Percentiles rank a stretch among this genome's conserved stretches.
phyloP scores from a whole-genome alignment of 2,329 filamentous ascomycete genomes.

The Colletotrichum cuscutae region DNA sequence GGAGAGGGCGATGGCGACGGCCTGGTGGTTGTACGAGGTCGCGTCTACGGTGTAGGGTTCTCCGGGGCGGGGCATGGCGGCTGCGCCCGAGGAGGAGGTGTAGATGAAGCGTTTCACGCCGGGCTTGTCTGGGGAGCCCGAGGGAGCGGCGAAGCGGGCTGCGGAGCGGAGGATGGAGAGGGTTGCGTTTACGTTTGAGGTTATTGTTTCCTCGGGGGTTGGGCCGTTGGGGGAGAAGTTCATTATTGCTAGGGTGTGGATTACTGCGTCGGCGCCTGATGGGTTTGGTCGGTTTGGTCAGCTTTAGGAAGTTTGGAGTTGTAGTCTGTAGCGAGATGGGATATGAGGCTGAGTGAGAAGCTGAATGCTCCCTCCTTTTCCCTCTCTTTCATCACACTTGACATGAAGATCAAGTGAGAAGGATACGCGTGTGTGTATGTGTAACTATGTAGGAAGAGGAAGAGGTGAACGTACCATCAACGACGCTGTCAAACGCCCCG shows the following conservation, averaged over 20 bases:
- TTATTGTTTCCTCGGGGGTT: slow-evolving; percentile 47
- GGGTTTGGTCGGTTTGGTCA: too few relatives aligned
- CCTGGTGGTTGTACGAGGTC: slow-evolving; percentile 48
- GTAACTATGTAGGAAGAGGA: background rate
- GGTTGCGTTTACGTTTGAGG: slow-evolving; percentile 42
- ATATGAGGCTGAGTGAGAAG: slow-evolving; percentile 4
- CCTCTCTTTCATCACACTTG: background rate
- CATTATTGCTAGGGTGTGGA: slow-evolving; percentile 50
- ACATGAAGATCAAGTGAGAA: too few relatives aligned
- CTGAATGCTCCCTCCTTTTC: too few relatives aligned
- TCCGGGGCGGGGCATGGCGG: slow-evolving; percentile 37
- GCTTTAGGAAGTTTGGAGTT: too few relatives aligned
- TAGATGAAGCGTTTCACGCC: slow-evolving; percentile 52
- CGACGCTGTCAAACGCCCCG: slow-evolving; percentile 40
- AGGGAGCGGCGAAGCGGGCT: slow-evolving; percentile 33
- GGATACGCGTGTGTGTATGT: too few relatives aligned
- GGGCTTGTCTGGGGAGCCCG: slow-evolving; percentile 10
- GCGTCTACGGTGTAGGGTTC: slow-evolving; percentile 34
- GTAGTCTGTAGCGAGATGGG: too few relatives aligned
- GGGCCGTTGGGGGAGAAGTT: slow-evolving; percentile 46
- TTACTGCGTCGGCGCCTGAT: slow-evolving; percentile 42
- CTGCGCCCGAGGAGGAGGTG: slow-evolving; percentile 47
- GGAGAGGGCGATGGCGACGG: slow-evolving; percentile 44
- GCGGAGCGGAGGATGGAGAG: slow-evolving; percentile 47
- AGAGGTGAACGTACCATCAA: slow-evolving; percentile 38